A percentile compares a stretch with the other conserved stretches of the same genome.
Conservation (phyloP, 2,329 filamentous ascomycete genomes). For the Emmonsiellopsis sp. region DNA sequence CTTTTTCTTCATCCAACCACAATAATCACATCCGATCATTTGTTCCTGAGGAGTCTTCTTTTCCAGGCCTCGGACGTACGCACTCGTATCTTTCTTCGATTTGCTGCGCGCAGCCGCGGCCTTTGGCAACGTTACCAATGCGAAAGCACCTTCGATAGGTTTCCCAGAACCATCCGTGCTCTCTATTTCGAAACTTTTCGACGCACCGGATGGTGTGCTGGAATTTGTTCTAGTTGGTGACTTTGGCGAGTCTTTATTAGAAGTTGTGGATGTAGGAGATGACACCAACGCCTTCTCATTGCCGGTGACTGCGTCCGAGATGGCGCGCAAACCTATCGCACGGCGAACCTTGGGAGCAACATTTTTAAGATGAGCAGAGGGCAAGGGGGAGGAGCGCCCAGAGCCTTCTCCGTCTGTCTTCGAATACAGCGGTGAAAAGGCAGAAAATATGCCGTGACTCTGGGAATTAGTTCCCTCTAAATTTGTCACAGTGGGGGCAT, state of each 20-base stretch:
- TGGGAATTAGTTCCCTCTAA: conserved; percentile 37
- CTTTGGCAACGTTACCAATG: conserved; percentile 43
- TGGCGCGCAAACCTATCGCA: conserved; percentile 65
- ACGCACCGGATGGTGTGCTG: conserved; percentile 51
- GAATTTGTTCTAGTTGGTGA: conserved; percentile 72
- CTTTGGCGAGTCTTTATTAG: conserved; percentile 43
- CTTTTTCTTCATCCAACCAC: conserved; percentile 99
- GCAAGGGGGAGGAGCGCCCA: conserved; percentile 39
- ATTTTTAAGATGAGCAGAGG: conserved; percentile 44
- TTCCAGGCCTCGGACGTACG: conserved; percentile 76
- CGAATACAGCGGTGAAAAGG: conserved; percentile 38
- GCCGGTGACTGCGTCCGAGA: conserved; percentile 62
- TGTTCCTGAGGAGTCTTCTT: conserved; percentile 75
- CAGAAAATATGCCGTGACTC: conserved; percentile 30
- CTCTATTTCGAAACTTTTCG: conserved; percentile 69
- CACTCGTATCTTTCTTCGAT: conserved; percentile 88
- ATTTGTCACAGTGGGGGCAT: conserved; percentile 48
- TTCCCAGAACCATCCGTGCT: conserved; percentile 54
- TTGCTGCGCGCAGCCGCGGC: conserved; percentile 45
- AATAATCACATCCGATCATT: conserved; percentile 80
- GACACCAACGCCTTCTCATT: conserved; percentile 41
- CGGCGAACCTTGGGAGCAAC: conserved; percentile 50
- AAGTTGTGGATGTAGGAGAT: conserved; percentile 33
- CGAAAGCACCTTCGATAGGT: conserved; percentile 37
- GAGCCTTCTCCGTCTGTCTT: conserved; percentile 41